Evolutionary conservation across 306 rosid species (phyloP).

Genomic region (Vachellia pachyceras): DNA sequence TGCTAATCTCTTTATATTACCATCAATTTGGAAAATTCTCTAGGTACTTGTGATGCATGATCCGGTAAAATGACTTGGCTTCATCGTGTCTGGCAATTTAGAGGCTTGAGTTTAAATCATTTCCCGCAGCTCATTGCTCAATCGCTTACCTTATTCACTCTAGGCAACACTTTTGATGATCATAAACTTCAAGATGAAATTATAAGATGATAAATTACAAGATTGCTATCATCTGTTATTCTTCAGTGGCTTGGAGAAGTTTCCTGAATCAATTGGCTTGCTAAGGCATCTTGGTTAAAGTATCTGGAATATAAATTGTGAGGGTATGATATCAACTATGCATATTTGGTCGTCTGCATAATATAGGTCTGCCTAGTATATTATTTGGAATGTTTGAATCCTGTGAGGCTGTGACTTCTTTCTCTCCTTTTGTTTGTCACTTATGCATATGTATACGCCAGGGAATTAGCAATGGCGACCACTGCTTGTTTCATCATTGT

Average conservation of each 20-base stretch:
- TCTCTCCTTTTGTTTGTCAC: not conserved
- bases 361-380: not conserved
- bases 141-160: not conserved
- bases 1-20: not conserved
- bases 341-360: not conserved
- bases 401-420: not conserved
- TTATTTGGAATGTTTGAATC: not conserved
- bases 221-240: not conserved
- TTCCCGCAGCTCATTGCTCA: not conserved
- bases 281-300: not conserved
- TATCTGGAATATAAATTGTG: not conserved
- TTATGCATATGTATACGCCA: not conserved
- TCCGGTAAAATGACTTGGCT: not conserved
- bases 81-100: not conserved
- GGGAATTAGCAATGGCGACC: slow-evolving; percentile 66
- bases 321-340: not conserved
- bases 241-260: not conserved
- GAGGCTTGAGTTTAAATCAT: not conserved
- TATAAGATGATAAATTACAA: not conserved
- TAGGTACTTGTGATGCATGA: not conserved
- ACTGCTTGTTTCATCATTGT: slow-evolving; percentile 98
- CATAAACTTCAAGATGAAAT: not conserved
- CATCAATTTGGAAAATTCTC: not conserved
- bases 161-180: not conserved
- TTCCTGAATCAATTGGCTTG: not conserved